Percentiles rank a stretch among this genome's conserved stretches.
Evolutionary conservation across 108 stramenopile species (phyloP).

Genomic region (Pseudonitzschia multiseries): DNA sequence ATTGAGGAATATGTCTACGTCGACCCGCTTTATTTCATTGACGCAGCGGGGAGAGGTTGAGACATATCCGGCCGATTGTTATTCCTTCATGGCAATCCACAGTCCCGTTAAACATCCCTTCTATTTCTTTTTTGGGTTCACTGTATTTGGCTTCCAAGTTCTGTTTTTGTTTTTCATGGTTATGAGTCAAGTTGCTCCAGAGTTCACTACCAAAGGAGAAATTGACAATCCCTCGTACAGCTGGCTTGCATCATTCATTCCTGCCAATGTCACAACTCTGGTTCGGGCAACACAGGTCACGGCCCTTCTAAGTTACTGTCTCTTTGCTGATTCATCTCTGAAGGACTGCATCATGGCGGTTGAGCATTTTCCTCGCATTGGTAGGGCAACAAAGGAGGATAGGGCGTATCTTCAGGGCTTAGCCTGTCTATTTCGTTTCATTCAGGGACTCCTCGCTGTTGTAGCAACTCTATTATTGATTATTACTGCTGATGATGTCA

Average conservation of each 20-base stretch:
- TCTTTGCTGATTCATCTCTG: background rate
- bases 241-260: background rate
- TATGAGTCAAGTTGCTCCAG: background rate
- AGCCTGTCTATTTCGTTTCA: background rate
- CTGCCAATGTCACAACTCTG: background rate
- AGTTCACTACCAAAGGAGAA: background rate
- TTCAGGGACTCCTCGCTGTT: background rate
- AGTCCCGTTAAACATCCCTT: background rate
- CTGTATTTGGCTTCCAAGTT: background rate
- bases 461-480: conserved; percentile 8
- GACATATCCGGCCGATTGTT: background rate
- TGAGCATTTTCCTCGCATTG: background rate
- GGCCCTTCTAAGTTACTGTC: background rate
- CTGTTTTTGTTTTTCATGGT: background rate
- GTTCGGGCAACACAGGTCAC: background rate
- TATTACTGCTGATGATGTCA: background rate
- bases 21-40: background rate
- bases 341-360: background rate
- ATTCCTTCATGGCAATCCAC: background rate
- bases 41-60: background rate
- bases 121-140: background rate
- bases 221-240: background rate
- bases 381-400: background rate
- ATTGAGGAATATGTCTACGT: background rate
- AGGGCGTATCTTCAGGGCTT: too few relatives aligned